Conservation (phyloP, 805 yeast genomes). For the Candida tibetensis region DNA sequence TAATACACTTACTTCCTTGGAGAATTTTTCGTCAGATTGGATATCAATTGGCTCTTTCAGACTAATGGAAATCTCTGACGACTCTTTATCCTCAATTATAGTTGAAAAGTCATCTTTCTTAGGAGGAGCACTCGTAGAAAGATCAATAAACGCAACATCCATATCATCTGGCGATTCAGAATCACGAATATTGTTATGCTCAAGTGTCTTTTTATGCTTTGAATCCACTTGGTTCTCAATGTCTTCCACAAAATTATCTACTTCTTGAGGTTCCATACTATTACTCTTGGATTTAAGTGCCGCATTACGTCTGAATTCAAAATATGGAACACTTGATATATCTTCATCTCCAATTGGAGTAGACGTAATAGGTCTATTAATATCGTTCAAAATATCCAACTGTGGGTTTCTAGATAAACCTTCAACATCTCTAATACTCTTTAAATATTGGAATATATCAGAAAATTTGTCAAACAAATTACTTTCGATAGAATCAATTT, state of each 20-base stretch:
- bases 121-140: neutral
- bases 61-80: neutral
- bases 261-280: neutral
- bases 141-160: neutral
- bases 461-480: constrained; percentile 41
- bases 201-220: neutral
- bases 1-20: neutral
- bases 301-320: neutral
- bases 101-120: constrained; percentile 2
- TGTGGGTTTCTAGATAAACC: constrained; percentile 27
- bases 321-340: neutral
- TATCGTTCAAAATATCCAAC: constrained; percentile 12
- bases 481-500: constrained; percentile 39
- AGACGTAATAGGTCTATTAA: constrained; percentile 4
- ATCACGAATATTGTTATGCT: neutral
- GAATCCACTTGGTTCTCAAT: neutral
- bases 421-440: constrained; percentile 39
- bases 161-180: neutral
- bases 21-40: neutral
- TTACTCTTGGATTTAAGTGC: neutral
- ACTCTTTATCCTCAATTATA: constrained; percentile 5
- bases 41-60: neutral
- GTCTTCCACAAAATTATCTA: too few species aligned
- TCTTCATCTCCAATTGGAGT: constrained; percentile 1
- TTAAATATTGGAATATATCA: constrained; percentile 44